A percentile compares a stretch with the other conserved stretches of the same genome.
These are phyloP conservation scores for Solanum chmielewskii DNA, from an alignment of 257 asterid genomes.

Conservation along the genomic window DNA sequence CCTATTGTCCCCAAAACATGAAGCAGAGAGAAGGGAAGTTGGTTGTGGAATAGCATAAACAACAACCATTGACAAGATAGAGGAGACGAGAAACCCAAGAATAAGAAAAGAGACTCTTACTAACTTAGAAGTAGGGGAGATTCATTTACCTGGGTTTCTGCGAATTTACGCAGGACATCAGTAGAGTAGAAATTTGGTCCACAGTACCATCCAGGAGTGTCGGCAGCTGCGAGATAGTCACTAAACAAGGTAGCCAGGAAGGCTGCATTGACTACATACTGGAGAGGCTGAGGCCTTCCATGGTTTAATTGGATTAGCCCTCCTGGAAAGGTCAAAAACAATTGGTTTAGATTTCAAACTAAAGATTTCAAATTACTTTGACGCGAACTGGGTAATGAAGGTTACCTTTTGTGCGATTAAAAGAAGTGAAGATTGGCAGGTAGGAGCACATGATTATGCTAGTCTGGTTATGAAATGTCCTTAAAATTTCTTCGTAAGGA, in stretches of 20 bases:
- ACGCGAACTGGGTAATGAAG: background rate
- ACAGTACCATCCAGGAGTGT: conserved; percentile 96
- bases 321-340: conserved; percentile 35
- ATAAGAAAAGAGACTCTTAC: background rate
- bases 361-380: background rate
- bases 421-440: conserved; percentile 70
- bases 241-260: conserved; percentile 78
- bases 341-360: background rate
- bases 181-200: conserved; percentile 87
- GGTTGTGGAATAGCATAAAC: background rate
- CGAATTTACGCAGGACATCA: conserved; percentile 69
- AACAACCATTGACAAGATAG: background rate
- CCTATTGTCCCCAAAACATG: background rate
- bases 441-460: conserved; percentile 86
- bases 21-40: background rate
- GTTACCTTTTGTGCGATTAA: conserved; percentile 79
- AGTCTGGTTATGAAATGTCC: conserved; percentile 85
- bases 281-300: conserved; percentile 95
- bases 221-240: conserved; percentile 85
- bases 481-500: conserved; percentile 89
- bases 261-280: conserved; percentile 84
- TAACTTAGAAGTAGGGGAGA: background rate
- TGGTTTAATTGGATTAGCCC: conserved; percentile 85
- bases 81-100: background rate
- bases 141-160: conserved; percentile 68